Evolutionary conservation across 2,329 filamentous ascomycete genomes (phyloP).

Genomic region (Camillea tinctor): DNA sequence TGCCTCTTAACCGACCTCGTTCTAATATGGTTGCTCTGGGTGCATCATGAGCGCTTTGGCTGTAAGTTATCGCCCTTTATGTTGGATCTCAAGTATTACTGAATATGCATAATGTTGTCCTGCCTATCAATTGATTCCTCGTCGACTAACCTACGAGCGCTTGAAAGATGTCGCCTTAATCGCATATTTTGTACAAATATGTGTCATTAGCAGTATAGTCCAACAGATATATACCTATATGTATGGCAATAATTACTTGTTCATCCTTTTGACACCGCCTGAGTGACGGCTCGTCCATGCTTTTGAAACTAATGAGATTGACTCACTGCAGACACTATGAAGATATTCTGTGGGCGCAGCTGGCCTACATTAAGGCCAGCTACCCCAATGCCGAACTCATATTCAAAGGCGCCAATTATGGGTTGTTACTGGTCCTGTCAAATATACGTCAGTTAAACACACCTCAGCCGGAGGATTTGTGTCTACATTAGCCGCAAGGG

Average conservation of each 20-base stretch:
- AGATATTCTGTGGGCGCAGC: constrained; percentile 22
- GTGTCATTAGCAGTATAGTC: constrained; percentile 21
- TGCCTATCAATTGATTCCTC: too few species aligned
- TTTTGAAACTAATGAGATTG: too few species aligned
- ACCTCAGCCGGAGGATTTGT: too few species aligned
- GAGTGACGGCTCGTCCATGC: too few species aligned
- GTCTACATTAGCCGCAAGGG: too few species aligned
- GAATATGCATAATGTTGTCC: too few species aligned
- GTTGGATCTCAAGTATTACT: too few species aligned
- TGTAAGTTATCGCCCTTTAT: constrained; percentile 19
- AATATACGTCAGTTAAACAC: constrained; percentile 24
- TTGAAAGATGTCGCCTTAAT: constrained; percentile 20
- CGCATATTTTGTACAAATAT: constrained; percentile 20
- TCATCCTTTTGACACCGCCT: too few species aligned
- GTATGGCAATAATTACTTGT: too few species aligned
- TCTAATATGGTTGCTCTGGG: constrained; percentile 24
- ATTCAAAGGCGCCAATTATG: constrained; percentile 27
- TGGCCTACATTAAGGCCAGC: constrained; percentile 24
- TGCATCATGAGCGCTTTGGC: constrained; percentile 14
- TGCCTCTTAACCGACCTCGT: constrained; percentile 19
- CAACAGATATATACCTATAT: constrained; percentile 26
- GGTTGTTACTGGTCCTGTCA: constrained; percentile 21
- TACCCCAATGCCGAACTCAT: constrained; percentile 24
- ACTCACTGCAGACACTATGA: too few species aligned
- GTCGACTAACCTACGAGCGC: constrained; percentile 5